Base-by-base conservation (phyloP, 140 eudicot genomes). In the Artemisia princeps region DNA sequence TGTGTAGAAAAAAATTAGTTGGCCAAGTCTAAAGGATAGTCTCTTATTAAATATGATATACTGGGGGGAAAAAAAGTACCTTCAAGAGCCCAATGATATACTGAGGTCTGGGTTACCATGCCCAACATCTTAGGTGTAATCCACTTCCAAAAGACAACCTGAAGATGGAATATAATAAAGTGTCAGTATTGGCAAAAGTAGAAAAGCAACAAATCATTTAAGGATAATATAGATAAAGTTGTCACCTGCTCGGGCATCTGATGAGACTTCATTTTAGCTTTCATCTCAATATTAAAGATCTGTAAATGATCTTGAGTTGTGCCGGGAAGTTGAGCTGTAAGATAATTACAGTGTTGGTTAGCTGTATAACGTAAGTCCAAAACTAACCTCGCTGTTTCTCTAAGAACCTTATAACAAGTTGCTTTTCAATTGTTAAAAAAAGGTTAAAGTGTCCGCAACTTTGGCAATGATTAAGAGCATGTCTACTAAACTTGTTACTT, bases 71-170 rank as follows among this genome's bases (percentile, higher is more conserved):
- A n/a, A n/a, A n/a, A n/a, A n/a, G n/a, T n/a, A 82, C 98, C 98
- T 85, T 92, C 98, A 77, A 92, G 86, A 11, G 98, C 82, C 98
- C 98, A 92, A 74, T 92, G 98, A 71, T 85, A 92, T 28, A 92
- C 98, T 10, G 98, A 78, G 24, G 90, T 79, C 65, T 92, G 98
- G 48, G 98, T 92, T 56, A 92, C 98, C 81, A 92, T 78, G 52
- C 98, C 98, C 86, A 92, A 75, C 96, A 85, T 75, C 78, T 82
- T 92, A 14, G 95, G 88, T 19, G 96, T 73, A 55, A 92, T 84
- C 98, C 98, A 92, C 80, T 92, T 92, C 98, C 98, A 92, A 74
- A 92, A 92, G 20, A 92, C 98, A 72, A 92, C 89, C 98, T 88
- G 62, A 57, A 72, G 46, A 69, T 44, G 17, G 10, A 76, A 50